Evolutionary conservation across 176 grass and related monocot species (phyloP).

Genomic region (Phyllostachys edulis): DNA sequence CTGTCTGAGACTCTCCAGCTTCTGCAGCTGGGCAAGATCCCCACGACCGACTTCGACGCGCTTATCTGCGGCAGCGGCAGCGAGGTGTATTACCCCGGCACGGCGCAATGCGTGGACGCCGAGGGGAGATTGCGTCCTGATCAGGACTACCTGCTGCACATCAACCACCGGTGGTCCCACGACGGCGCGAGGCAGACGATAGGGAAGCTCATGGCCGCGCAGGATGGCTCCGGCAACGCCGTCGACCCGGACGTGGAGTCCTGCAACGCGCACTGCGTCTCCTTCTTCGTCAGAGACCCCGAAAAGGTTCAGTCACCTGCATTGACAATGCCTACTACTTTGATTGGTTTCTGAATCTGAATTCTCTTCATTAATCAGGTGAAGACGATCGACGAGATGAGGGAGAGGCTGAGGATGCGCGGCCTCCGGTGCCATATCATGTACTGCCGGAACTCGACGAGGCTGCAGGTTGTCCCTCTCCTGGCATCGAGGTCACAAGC

Average conservation of each 20-base stretch:
- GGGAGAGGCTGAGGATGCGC: conserved; percentile 81
- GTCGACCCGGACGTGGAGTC: conserved; percentile 65
- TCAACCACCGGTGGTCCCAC: conserved; percentile 85
- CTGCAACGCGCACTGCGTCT: conserved; percentile 73
- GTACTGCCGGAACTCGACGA: conserved; percentile 81
- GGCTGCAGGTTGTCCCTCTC: conserved; percentile 85
- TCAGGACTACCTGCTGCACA: conserved; percentile 84
- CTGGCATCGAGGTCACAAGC: conserved; percentile 92
- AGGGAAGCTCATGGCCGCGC: conserved; percentile 56
- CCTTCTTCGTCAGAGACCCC: conserved; percentile 78
- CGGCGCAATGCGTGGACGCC: conserved; percentile 56
- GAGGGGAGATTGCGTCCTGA: conserved; percentile 78
- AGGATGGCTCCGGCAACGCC: conserved; percentile 10
- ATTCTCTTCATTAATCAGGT: conserved; percentile 36
- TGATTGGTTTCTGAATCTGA: conserved; percentile 3
- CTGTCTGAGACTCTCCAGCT: conserved; percentile 64
- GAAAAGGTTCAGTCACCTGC: conserved; percentile 45
- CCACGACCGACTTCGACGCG: conserved; percentile 75
- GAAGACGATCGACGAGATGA: conserved; percentile 64
- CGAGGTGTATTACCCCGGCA: conserved; percentile 93
- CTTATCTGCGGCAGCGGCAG: conserved; percentile 86
- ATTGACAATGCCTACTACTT: not conserved
- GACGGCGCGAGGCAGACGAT: conserved; percentile 68
- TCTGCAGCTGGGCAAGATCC: conserved; percentile 63
- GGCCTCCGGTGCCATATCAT: conserved; percentile 88